These are phyloP conservation scores for Fusarium bactridioides DNA, from an alignment of 2,329 filamentous ascomycete species.

Conservation along the genomic window DNA sequence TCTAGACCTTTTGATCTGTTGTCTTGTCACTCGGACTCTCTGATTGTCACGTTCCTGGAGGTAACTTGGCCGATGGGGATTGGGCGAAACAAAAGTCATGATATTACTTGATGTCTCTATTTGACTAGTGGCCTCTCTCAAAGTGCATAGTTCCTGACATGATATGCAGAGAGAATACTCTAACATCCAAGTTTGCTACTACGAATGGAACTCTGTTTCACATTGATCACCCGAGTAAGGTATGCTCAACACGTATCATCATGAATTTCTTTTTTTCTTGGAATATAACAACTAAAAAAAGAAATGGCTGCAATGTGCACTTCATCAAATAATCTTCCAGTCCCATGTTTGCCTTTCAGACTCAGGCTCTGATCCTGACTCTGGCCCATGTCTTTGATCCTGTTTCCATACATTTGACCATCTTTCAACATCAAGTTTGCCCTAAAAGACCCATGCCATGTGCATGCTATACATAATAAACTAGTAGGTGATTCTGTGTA, in stretches of 20 bases:
- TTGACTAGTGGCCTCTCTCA: background rate
- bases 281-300: constrained; percentile 34
- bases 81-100: background rate
- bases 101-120: background rate
- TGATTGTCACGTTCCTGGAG: constrained; percentile 9
- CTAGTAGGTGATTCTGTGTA: constrained; percentile 14
- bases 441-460: constrained; percentile 9
- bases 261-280: constrained; percentile 22
- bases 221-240: background rate
- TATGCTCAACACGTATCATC: constrained; percentile 4
- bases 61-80: background rate
- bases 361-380: background rate
- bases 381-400: constrained; percentile 3
- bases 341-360: background rate
- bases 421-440: constrained; percentile 8
- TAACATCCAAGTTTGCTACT: background rate
- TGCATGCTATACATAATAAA: constrained; percentile 21
- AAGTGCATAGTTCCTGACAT: background rate
- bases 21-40: background rate
- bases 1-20: constrained; percentile 7
- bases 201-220: background rate
- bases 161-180: background rate
- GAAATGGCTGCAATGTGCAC: constrained; percentile 29
- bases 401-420: constrained; percentile 19
- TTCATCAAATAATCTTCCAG: constrained; percentile 26